These are phyloP conservation scores for Coemansia javaensis DNA, from an alignment of 192 early-diverging fungal species.

Conservation along the genomic window DNA sequence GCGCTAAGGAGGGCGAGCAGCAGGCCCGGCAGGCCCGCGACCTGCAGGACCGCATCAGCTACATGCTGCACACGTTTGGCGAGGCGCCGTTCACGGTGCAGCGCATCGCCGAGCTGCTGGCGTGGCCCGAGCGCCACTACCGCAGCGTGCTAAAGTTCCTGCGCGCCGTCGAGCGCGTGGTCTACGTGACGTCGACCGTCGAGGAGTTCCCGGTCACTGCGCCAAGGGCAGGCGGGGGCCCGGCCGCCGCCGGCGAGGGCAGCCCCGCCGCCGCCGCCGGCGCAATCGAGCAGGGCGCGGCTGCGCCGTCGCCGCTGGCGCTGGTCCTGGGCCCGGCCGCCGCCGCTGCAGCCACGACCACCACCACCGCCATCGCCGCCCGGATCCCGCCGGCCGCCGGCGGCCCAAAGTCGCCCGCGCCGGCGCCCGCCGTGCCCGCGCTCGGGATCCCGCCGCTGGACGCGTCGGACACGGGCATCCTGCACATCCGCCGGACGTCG, in stretches of 20 bases:
- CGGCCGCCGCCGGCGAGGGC: background rate
- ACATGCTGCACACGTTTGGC: constrained; percentile 41
- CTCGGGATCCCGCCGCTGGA: constrained; percentile 25
- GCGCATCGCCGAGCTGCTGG: constrained; percentile 40
- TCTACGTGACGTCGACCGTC: constrained; percentile 45
- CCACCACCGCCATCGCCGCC: background rate
- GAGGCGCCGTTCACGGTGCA: constrained; percentile 51
- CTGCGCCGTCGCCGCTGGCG: background rate
- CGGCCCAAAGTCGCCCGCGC: too few species aligned
- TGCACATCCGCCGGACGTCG: constrained; percentile 23
- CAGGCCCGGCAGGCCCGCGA: constrained; percentile 18
- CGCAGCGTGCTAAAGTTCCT: constrained; percentile 37
- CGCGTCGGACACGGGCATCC: constrained; percentile 43
- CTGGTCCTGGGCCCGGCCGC: too few species aligned
- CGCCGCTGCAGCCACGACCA: background rate
- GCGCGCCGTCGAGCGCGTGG: constrained; percentile 38
- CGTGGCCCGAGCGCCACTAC: constrained; percentile 43
- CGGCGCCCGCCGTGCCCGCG: background rate
- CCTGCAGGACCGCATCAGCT: constrained; percentile 33
- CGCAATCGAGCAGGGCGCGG: background rate
- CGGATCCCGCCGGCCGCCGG: too few species aligned
- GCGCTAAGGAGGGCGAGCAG: background rate
- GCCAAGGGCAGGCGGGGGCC: background rate
- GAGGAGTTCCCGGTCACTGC: constrained; percentile 37
- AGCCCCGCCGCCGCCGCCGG: background rate